Base-by-base conservation (phyloP, 768 basidiomycete genomes). In the Rhodotorula paludigena region DNA sequence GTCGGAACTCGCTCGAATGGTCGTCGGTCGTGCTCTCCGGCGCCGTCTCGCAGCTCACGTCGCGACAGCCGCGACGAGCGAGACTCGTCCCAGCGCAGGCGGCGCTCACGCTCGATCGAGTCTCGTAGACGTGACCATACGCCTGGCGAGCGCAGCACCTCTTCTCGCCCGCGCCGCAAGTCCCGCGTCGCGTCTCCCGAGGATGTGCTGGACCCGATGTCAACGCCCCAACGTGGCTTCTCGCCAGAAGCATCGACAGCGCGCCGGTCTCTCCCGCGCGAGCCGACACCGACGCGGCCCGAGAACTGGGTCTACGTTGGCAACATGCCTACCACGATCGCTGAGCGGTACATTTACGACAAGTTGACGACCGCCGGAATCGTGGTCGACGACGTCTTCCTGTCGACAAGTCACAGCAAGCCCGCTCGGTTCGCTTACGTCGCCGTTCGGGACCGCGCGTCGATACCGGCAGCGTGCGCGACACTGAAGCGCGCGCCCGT, bases 381-480 rank as follows among this genome's bases (percentile, higher is more conserved):
- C 45, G 15, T 15, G 16, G 57, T 58, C 35, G 45, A 25, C 30
- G 57, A 58, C 45, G 5, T 58, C 45, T 58, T 58, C 35, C 45
- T 58, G 8, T 35, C 21, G 10, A 32, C 33, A 5, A 28, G 28
- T 10, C 32, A 21, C 14, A 7, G n/a, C 10, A 11, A 23, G 20
- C 33, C 3, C 5, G 5, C 18, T 7, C 45, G 57, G n/a, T 36
- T 36, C 57, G 57, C 57, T 4, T 57, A 33, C 42, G 32, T 57
- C 23, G 57, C 41, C 2, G 21, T 57, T 1, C 32, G 8, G 45
- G 2, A 21, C 9, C 9, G 3, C 5, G 7, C 1, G 2, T 42
- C n/a, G 5, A 3, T 36, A 0, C 12, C 28, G 3, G 7, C 6
- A 3, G 44, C 57, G 9, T 10, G 47, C 10, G 0, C 2, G 18